phyloP scores from a whole-genome alignment of 2,329 filamentous ascomycete species.

The Fusarium denticulatum region DNA sequence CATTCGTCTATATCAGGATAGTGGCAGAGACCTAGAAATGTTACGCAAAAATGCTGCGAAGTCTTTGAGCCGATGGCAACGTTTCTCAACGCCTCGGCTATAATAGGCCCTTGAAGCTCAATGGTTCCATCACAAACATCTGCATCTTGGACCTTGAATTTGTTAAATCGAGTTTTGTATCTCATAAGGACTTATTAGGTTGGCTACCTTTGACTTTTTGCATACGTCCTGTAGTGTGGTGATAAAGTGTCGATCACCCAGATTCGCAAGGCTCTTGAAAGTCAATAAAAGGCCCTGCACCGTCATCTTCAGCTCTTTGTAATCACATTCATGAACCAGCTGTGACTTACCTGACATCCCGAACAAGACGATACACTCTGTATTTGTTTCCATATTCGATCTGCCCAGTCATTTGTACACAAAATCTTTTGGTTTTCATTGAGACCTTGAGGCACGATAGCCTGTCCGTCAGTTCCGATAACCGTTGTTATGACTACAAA shows the following conservation, averaged over 20 bases:
- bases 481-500: constrained; percentile 14
- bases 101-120: constrained; percentile 61
- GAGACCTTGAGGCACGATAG: constrained; percentile 1
- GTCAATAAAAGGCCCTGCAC: constrained; percentile 47
- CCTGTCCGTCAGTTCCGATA: constrained; percentile 9
- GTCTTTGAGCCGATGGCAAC: constrained; percentile 60
- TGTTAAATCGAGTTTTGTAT: background rate
- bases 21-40: constrained; percentile 63
- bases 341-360: constrained; percentile 33
- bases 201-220: constrained; percentile 46
- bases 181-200: background rate
- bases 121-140: constrained; percentile 67
- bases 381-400: constrained; percentile 27
- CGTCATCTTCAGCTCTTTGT: background rate
- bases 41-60: constrained; percentile 61
- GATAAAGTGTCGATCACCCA: constrained; percentile 56
- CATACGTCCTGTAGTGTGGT: constrained; percentile 46
- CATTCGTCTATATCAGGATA: constrained; percentile 57
- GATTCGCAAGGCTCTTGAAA: constrained; percentile 55
- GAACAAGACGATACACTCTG: constrained; percentile 33
- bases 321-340: background rate
- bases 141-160: constrained; percentile 58
- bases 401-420: constrained; percentile 22
- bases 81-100: constrained; percentile 59
- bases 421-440: constrained; percentile 21